Percentiles rank a stretch among this genome's conserved stretches.
These are phyloP conservation scores for Acacia confusa DNA, from an alignment of 306 rosid species.

Conservation along the genomic window DNA sequence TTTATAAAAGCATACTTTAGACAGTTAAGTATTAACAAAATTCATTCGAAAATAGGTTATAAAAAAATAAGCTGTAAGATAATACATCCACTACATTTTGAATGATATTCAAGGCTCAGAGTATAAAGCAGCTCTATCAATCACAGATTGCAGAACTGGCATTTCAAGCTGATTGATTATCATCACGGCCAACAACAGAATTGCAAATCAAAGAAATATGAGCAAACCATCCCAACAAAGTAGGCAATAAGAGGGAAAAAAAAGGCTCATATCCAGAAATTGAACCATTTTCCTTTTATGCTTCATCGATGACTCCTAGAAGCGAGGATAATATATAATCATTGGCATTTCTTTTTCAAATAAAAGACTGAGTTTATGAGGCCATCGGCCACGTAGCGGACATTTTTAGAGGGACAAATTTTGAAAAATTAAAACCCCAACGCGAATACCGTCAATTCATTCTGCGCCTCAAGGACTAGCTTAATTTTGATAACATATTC, in stretches of 20 bases:
- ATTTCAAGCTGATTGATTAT: conserved; percentile 61
- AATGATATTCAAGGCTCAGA: conserved; percentile 53
- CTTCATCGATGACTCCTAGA: conserved; percentile 63
- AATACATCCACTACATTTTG: neutral
- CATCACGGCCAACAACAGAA: conserved; percentile 51
- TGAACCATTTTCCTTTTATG: conserved; percentile 53
- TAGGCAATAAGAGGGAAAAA: neutral
- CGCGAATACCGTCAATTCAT: conserved; percentile 60
- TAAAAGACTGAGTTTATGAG: neutral
- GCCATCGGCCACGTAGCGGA: conserved; percentile 36
- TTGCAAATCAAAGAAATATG: too few relatives aligned
- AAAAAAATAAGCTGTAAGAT: neutral
- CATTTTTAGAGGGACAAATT: conserved; percentile 82
- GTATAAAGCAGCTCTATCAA: conserved; percentile 67
- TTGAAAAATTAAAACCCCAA: conserved; percentile 60
- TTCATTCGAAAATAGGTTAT: neutral
- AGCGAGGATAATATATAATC: conserved; percentile 66
- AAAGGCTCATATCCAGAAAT: conserved; percentile 74
- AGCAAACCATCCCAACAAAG: neutral
- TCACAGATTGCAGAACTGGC: conserved; percentile 98
- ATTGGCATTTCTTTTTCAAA: conserved; percentile 32
- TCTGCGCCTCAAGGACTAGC: conserved; percentile 61
- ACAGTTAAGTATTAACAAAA: neutral
- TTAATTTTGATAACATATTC: neutral
- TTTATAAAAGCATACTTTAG: neutral